Evolutionary conservation across 140 eudicot genomes (phyloP).

Genomic region (Cichorium intybus): DNA sequence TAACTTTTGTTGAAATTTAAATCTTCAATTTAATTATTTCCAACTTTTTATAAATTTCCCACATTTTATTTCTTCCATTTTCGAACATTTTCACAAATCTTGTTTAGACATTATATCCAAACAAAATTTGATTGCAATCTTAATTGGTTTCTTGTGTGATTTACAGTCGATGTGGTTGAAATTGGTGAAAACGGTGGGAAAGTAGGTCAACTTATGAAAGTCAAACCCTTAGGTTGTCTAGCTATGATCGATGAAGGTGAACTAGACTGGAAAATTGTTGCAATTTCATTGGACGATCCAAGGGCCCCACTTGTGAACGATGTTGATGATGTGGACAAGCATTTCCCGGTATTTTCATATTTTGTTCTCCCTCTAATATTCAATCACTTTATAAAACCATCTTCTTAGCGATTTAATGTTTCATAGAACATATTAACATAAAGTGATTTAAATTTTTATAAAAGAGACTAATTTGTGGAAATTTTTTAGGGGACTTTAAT

Average conservation of each 20-base stretch:
- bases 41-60: too few species aligned
- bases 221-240: constrained; percentile 84
- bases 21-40: too few species aligned
- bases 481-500: constrained; percentile 79
- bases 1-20: background rate
- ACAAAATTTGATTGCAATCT: too few species aligned
- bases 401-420: too few species aligned
- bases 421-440: too few species aligned
- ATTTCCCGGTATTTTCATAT: constrained; percentile 90
- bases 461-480: constrained; percentile 3
- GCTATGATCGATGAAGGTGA: constrained; percentile 99
- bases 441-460: too few species aligned
- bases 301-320: constrained; percentile 93
- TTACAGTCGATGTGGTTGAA: constrained; percentile 97
- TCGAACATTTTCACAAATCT: too few species aligned
- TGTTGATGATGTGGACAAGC: constrained; percentile 90
- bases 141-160: background rate
- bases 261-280: constrained; percentile 97
- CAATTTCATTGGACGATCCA: constrained; percentile 94
- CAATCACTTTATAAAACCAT: too few species aligned
- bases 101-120: background rate
- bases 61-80: too few species aligned
- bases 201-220: constrained; percentile 78
- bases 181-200: constrained; percentile 73
- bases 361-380: too few species aligned